Base-by-base conservation (phyloP, 352 stramenopile genomes). In the Globisporangium cylindrosporum region DNA sequence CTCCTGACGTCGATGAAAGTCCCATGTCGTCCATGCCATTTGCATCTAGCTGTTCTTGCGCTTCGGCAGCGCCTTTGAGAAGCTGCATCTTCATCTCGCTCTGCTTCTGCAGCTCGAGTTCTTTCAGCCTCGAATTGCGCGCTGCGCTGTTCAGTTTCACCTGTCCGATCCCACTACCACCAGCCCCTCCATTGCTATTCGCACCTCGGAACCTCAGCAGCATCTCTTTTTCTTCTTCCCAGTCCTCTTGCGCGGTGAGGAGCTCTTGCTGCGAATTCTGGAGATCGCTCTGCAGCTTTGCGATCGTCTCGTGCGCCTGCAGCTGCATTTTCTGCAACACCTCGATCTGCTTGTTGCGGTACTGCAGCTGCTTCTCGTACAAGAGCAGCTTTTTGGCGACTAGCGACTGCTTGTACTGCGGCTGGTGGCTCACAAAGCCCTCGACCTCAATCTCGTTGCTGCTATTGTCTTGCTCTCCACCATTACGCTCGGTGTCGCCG, bases 181-280 rank as follows among this genome's bases (percentile, higher is more conserved):
- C 15, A 29, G 10, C 22, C n/a, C 1, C 29, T 15, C 48, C 51
- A 58, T 14, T 27, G 29, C 15, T 57, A 49, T 25, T 56, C 4
- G 63, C 34, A 20, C 74, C 75, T 66, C 79, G 79, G 59, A 82
- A 82, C 5, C 79, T 68, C 56, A 90, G 14, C 34, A 90, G 67
- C 1, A 69, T 69, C 14, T 73, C 73, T 51, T 83, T 86, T 56
- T 92, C 79, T n/a, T 90, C 71, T 55, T 93, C 86, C 81, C 83
- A 91, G 32, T 83, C 77, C 20, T 86, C 72, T 51, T 92, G 81
- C 3, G 80, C 79, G 0, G 76, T 72, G 7, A 66, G 61, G 56
- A 91, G 75, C 36, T 82, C 80, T 18, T 87, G 72, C 8, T 86
- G 71, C 14, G 77, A 72, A 1, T 66, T 46, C 57, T 86, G 60